Evolutionary conservation across 257 asterid genomes (phyloP).

Genomic region (Echium plantagineum): DNA sequence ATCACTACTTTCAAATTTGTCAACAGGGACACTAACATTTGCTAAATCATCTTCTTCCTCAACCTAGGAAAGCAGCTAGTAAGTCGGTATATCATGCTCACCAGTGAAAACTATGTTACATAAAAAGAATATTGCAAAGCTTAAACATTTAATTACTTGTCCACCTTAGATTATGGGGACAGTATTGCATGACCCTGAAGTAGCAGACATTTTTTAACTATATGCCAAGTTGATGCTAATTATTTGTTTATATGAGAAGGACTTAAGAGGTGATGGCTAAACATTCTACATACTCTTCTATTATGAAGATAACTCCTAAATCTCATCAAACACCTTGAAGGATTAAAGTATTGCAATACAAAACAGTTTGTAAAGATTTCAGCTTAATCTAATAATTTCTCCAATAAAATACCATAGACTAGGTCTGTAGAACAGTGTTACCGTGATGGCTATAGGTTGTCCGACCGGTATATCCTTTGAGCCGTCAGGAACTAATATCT

Average conservation of each 20-base stretch:
- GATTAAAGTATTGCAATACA: neutral
- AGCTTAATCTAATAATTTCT: neutral
- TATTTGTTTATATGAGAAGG: neutral
- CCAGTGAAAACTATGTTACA: neutral
- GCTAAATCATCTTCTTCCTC: conserved; percentile 75
- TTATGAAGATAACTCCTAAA: neutral
- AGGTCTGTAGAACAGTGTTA: conserved; percentile 15
- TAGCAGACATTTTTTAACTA: neutral
- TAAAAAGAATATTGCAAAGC: neutral
- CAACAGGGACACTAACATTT: conserved; percentile 43
- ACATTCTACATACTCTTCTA: too few relatives aligned
- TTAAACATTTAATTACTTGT: conserved; percentile 6
- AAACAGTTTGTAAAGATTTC: neutral
- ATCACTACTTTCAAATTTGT: conserved; percentile 42
- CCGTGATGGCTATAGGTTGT: conserved; percentile 93
- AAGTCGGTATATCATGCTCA: conserved; percentile 16
- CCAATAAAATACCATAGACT: neutral
- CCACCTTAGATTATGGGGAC: conserved; percentile 8
- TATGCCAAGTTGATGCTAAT: neutral
- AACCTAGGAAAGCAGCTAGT: conserved; percentile 48
- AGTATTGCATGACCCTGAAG: conserved; percentile 17
- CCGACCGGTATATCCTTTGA: conserved; percentile 97
- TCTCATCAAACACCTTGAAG: neutral
- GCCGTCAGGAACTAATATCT: conserved; percentile 93
- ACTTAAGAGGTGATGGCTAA: neutral